Evolutionary conservation across 2,329 filamentous ascomycete genomes (phyloP).

Genomic region (Waltergamsia citrina): DNA sequence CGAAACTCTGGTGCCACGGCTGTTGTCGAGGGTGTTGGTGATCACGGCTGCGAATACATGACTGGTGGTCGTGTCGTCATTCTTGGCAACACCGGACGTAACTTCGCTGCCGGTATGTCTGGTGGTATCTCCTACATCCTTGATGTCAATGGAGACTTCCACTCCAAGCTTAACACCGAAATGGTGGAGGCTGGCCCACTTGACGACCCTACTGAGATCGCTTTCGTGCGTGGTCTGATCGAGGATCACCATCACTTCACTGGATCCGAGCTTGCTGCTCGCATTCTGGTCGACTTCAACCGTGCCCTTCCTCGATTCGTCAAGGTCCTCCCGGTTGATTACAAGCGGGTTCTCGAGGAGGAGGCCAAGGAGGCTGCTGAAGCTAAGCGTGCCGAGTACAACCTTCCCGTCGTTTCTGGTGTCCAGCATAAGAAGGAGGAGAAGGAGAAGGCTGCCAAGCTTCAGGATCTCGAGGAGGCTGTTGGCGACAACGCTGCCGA

Average conservation of each 20-base stretch:
- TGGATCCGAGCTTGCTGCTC: slow-evolving; percentile 86
- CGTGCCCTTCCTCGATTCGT: slow-evolving; percentile 82
- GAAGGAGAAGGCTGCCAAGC: slow-evolving; percentile 61
- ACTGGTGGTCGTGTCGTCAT: slow-evolving; percentile 86
- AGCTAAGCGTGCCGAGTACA: slow-evolving; percentile 75
- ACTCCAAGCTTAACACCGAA: slow-evolving; percentile 89
- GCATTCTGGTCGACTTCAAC: slow-evolving; percentile 91
- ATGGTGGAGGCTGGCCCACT: slow-evolving; percentile 88
- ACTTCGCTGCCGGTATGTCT: slow-evolving; percentile 98
- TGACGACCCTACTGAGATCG: slow-evolving; percentile 80
- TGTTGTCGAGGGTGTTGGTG: slow-evolving; percentile 93
- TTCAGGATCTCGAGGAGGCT: slow-evolving; percentile 84
- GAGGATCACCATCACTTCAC: slow-evolving; percentile 98
- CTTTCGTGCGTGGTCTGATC: slow-evolving; percentile 80
- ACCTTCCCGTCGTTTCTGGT: slow-evolving; percentile 66
- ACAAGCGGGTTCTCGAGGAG: slow-evolving; percentile 85
- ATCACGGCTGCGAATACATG: slow-evolving; percentile 98
- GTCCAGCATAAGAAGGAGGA: slow-evolving; percentile 52
- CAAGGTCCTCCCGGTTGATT: slow-evolving; percentile 89
- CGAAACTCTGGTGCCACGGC: slow-evolving; percentile 93
- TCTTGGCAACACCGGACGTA: slow-evolving; percentile 82
- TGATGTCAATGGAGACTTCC: slow-evolving; percentile 82
- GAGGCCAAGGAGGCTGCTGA: slow-evolving; percentile 79
- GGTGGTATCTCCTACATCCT: slow-evolving; percentile 94
- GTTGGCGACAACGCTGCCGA: slow-evolving; percentile 75